Percentiles rank a stretch among this genome's conserved stretches.
phyloP scores from a whole-genome alignment of 306 rosid species.

The Quercus glauca region DNA sequence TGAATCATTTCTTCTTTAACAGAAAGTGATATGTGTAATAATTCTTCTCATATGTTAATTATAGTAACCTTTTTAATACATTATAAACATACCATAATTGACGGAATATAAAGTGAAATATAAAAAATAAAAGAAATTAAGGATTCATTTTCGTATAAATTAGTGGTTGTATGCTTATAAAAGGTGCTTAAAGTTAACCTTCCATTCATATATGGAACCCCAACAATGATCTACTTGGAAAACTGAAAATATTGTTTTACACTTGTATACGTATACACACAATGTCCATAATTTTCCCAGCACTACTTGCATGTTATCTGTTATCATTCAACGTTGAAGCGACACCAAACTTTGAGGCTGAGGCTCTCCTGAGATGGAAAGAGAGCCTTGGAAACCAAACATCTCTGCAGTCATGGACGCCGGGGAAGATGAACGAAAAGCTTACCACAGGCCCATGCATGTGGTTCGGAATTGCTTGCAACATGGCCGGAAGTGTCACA shows the following conservation, averaged over 20 bases:
- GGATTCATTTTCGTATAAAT: too few relatives aligned
- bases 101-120: too few relatives aligned
- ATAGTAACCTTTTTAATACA: too few relatives aligned
- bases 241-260: background rate
- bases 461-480: background rate
- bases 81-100: too few relatives aligned
- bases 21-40: too few relatives aligned
- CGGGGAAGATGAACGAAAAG: background rate
- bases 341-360: background rate
- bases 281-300: background rate
- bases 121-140: too few relatives aligned
- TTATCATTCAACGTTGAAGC: background rate
- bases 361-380: background rate
- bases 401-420: background rate
- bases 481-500: background rate
- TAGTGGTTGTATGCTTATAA: background rate
- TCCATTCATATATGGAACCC: background rate
- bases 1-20: too few relatives aligned
- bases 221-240: background rate
- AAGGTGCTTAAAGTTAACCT: background rate
- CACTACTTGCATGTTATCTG: background rate
- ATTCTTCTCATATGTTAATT: too few relatives aligned
- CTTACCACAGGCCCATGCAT: background rate
- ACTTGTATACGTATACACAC: too few relatives aligned
- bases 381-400: background rate